Evolutionary conservation across 345 rosid genomes (phyloP).

Genomic region (Salix dunnii): DNA sequence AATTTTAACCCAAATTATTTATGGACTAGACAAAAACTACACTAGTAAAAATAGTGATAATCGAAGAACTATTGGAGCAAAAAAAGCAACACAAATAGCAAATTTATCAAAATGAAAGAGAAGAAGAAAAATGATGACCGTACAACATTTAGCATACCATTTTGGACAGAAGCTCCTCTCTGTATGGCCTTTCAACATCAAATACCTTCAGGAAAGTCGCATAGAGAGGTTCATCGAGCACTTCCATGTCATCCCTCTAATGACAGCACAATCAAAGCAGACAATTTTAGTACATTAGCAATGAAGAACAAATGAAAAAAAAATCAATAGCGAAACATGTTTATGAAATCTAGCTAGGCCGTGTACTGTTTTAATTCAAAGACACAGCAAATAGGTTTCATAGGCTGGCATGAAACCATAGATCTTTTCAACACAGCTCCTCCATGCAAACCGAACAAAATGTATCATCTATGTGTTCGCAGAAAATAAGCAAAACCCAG

Average conservation of each 20-base stretch:
- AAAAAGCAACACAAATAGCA: too few species aligned
- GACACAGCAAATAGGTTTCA: too few species aligned
- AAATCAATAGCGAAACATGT: background rate
- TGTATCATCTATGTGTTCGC: background rate
- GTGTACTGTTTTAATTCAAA: too few species aligned
- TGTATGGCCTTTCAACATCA: conserved; percentile 60
- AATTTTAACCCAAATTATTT: too few species aligned
- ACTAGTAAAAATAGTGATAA: too few species aligned
- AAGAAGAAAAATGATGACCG: background rate
- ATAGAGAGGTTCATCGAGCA: conserved; percentile 74
- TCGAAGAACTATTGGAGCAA: too few species aligned
- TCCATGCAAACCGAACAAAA: background rate
- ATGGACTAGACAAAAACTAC: too few species aligned
- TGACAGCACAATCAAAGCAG: background rate
- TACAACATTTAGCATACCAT: conserved; percentile 39
- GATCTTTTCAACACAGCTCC: too few species aligned
- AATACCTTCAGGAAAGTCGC: conserved; percentile 52
- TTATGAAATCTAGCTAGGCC: too few species aligned
- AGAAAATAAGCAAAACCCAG: background rate
- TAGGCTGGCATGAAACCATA: too few species aligned
- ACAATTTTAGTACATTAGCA: background rate
- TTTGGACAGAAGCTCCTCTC: conserved; percentile 54
- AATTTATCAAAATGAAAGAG: background rate
- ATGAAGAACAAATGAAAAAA: background rate
- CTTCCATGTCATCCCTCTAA: conserved; percentile 78